Conservation (phyloP, 192 early-diverging fungal genomes). For the Coemansia sp. region DNA sequence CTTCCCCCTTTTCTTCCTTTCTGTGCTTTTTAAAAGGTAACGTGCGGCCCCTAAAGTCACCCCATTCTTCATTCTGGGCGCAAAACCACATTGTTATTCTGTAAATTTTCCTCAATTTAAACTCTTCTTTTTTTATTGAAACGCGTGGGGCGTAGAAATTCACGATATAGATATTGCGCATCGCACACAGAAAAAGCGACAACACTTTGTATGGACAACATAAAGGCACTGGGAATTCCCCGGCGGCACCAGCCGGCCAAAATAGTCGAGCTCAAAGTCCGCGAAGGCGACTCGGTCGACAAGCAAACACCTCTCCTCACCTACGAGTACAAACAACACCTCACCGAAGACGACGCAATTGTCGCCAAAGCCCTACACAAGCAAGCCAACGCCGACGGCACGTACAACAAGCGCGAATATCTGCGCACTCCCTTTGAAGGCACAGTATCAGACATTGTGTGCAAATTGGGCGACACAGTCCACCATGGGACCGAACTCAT, state of each 20-base stretch:
- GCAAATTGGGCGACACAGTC: slow-evolving; percentile 22
- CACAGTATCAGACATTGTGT: slow-evolving; percentile 12
- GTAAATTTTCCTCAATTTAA: neutral
- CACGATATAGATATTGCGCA: neutral
- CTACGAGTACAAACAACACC: slow-evolving; percentile 41
- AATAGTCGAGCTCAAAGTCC: slow-evolving; percentile 41
- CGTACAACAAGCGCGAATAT: slow-evolving; percentile 34
- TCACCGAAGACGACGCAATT: slow-evolving; percentile 6
- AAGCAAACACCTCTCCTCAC: slow-evolving; percentile 38
- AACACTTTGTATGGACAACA: slow-evolving; percentile 25
- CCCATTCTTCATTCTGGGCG: neutral
- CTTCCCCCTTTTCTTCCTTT: neutral
- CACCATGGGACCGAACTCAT: slow-evolving; percentile 15
- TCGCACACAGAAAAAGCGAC: neutral
- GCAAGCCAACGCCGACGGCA: slow-evolving; percentile 22
- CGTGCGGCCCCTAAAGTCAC: too few relatives aligned
- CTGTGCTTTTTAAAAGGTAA: neutral
- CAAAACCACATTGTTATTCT: neutral
- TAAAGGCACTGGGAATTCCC: slow-evolving; percentile 34
- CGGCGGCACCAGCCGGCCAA: slow-evolving; percentile 44
- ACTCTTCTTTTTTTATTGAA: too few relatives aligned
- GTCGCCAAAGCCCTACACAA: slow-evolving; percentile 34
- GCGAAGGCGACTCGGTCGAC: slow-evolving; percentile 12
- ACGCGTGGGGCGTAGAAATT: neutral
- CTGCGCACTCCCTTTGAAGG: slow-evolving; percentile 46